A percentile compares a stretch with the other conserved stretches of the same genome.
These are phyloP conservation scores for Penicillium soppii DNA, from an alignment of 495 filamentous ascomycete genomes.

Conservation along the genomic window DNA sequence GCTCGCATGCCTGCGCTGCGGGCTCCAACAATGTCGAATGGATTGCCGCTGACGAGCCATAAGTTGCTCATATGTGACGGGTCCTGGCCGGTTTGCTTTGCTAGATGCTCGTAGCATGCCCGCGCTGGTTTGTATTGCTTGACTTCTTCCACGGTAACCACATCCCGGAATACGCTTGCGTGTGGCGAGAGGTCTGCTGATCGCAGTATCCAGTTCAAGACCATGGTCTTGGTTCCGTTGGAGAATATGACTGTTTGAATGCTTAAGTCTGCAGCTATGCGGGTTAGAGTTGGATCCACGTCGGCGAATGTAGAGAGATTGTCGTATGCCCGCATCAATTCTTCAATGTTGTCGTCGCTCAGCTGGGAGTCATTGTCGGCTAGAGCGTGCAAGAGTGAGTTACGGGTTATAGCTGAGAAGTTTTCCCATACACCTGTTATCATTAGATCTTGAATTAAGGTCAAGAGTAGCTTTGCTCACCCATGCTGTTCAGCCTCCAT, in stretches of 20 bases:
- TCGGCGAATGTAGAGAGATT: slow-evolving; percentile 69
- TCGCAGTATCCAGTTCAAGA: slow-evolving; percentile 55
- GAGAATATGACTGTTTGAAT: slow-evolving; percentile 68
- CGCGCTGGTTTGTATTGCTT: slow-evolving; percentile 67
- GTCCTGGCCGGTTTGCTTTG: slow-evolving; percentile 48
- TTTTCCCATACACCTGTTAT: slow-evolving; percentile 56
- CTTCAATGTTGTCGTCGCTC: slow-evolving; percentile 33
- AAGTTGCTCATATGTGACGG: slow-evolving; percentile 50
- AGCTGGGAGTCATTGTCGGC: slow-evolving; percentile 52
- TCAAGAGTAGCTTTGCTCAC: slow-evolving; percentile 33
- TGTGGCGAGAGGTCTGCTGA: slow-evolving; percentile 57
- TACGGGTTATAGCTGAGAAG: slow-evolving; percentile 64
- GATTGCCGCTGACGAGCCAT: slow-evolving; percentile 76
- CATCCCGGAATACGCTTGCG: slow-evolving; percentile 47
- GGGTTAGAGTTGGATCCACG: slow-evolving; percentile 51
- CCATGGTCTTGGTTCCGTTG: slow-evolving; percentile 68
- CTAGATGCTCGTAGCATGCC: slow-evolving; percentile 62
- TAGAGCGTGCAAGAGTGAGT: slow-evolving; percentile 63
- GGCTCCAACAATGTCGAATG: slow-evolving; percentile 70
- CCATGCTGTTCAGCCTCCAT: slow-evolving; percentile 80
- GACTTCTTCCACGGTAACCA: slow-evolving; percentile 62
- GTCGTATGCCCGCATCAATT: slow-evolving; percentile 67
- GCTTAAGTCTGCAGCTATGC: slow-evolving; percentile 34
- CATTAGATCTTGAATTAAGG: neutral
- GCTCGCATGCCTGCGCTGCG: slow-evolving; percentile 52